Evolutionary conservation across 768 basidiomycete species (phyloP), one percentile per base, ranked within the genome.

Genomic region (Rhodocollybia butyracea): DNA sequence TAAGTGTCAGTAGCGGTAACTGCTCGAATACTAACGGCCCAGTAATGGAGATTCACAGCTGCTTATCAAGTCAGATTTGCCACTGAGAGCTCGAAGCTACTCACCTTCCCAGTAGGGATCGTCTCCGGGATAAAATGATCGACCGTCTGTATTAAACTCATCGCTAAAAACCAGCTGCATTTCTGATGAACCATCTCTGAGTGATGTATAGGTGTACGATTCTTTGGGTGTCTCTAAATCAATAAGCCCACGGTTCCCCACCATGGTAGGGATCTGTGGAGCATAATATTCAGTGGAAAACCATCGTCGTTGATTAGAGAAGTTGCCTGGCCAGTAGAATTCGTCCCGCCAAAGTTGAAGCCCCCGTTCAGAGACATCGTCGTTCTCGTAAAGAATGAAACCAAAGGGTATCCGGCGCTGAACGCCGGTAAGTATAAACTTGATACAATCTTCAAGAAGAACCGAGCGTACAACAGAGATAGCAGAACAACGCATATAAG

Each of bases 91-190:
- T 24, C n/a, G 34, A 11, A 54, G 36, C 30, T 11, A 54, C 53
- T n/a, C 53, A 46, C 89, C 91, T 68, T 92, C 90, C 91, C 91
- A 92, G 66, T 87, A 94, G 6, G 92, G 88, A 68, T 95, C 93
- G 66, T 94, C 91, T 54, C 91, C 91, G 46, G 86, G 86, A 68
- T 88, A 91, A 67, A 94, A 94, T 0, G 87, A 81, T 34, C 94
- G 82, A 15, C 88, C 86, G 4, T 88, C 84, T 7, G 72, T 73
- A 56, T 95, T 85, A 70, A 95, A 95, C 68, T 95, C 94, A 68
- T 95, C 93, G 38, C 89, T 91, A 68, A 92, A 94, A 3, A 93
- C 84, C 12, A 96, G 78, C 54, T 85, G 82, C 68, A 85, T 60
- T 60, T 78, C 68, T 50, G 78, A 69, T 10, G 73, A 71, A 22